phyloP scores from a whole-genome alignment of 306 rosid genomes.

The Rosa chinensis region DNA sequence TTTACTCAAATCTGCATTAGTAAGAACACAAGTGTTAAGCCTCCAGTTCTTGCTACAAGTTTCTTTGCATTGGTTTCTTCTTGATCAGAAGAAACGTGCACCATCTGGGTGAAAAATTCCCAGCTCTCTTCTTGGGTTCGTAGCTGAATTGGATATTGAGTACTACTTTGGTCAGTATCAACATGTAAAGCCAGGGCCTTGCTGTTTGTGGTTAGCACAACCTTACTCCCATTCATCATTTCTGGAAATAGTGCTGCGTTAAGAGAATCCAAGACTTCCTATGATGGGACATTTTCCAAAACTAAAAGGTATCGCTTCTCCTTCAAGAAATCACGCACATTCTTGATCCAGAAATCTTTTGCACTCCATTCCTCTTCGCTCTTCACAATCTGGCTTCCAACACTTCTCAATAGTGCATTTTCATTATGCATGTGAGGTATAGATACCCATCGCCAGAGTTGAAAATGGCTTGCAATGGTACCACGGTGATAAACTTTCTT shows the following conservation, averaged over 20 bases:
- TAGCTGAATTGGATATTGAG: background rate
- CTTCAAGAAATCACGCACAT: slow-evolving; percentile 19
- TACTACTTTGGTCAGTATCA: background rate
- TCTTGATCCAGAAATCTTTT: background rate
- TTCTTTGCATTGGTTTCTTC: background rate
- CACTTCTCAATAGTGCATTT: background rate
- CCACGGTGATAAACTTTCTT: background rate
- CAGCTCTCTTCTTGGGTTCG: slow-evolving; percentile 27
- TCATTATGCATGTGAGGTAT: background rate
- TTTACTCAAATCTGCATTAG: too few relatives aligned
- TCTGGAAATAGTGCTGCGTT: background rate
- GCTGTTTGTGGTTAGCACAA: slow-evolving; percentile 10
- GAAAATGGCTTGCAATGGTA: background rate
- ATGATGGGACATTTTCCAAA: background rate
- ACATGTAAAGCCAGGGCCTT: background rate
- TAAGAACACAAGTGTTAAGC: slow-evolving; percentile 6
- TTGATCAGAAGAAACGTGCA: background rate
- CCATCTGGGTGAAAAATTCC: slow-evolving; percentile 21
- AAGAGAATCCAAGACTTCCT: background rate
- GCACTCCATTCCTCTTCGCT: slow-evolving; percentile 4
- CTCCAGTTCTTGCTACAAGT: background rate
- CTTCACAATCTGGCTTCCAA: slow-evolving; percentile 20
- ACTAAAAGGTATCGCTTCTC: slow-evolving; percentile 8
- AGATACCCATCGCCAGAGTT: background rate
- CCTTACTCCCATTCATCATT: background rate